These are phyloP conservation scores for Pontederia crassipes DNA, from an alignment of 176 grass and related monocot species.

Conservation along the genomic window DNA sequence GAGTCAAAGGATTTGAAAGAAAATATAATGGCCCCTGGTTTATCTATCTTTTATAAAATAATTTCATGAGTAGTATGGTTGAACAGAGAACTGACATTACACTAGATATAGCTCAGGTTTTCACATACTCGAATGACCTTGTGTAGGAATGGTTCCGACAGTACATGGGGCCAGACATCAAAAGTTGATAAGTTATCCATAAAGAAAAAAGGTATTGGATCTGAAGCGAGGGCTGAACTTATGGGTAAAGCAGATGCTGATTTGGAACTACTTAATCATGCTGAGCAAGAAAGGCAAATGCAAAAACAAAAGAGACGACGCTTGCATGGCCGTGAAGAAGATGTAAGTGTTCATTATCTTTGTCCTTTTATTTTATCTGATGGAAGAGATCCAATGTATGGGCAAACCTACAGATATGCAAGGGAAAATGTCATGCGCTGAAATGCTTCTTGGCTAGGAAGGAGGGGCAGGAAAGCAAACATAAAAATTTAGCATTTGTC, in stretches of 20 bases:
- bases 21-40: too few relatives aligned
- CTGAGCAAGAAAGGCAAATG: slow-evolving; percentile 82
- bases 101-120: not conserved
- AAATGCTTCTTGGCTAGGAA: too few relatives aligned
- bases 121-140: slow-evolving; percentile 11
- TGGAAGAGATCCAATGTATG: too few relatives aligned
- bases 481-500: too few relatives aligned
- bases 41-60: too few relatives aligned
- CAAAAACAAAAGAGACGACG: slow-evolving; percentile 73
- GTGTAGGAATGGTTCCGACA: slow-evolving; percentile 39
- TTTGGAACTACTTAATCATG: slow-evolving; percentile 72
- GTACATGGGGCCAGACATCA: slow-evolving; percentile 23
- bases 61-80: too few relatives aligned
- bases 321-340: slow-evolving; percentile 74
- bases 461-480: too few relatives aligned
- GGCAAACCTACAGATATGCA: too few relatives aligned
- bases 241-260: slow-evolving; percentile 62
- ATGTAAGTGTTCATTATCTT: slow-evolving; percentile 31
- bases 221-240: slow-evolving; percentile 70
- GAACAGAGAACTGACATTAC: not conserved
- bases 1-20: too few relatives aligned
- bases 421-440: too few relatives aligned
- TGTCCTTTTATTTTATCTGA: too few relatives aligned
- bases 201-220: slow-evolving; percentile 91
- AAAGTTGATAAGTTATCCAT: slow-evolving; percentile 74